Percentiles rank a stretch among this genome's conserved stretches.
Conservation (phyloP, 2,329 filamentous ascomycete genomes). For the Blumeriella jaapii region DNA sequence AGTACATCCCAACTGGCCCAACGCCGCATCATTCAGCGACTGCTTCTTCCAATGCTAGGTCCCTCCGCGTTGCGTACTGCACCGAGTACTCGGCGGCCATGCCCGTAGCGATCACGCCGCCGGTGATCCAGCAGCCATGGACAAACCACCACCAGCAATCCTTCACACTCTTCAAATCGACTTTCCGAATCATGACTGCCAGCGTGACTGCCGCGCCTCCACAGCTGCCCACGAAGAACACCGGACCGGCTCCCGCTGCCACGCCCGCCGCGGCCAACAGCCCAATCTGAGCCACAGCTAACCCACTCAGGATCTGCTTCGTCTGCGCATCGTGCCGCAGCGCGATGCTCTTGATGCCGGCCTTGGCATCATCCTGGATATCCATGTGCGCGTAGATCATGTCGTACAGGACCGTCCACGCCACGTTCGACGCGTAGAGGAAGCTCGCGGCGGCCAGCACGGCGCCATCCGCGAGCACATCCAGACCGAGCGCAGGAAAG, state of each 20-base stretch:
- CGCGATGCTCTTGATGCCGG: constrained; percentile 81
- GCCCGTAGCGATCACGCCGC: constrained; percentile 48
- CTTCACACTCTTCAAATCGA: constrained; percentile 53
- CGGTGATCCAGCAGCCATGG: constrained; percentile 58
- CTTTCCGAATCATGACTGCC: constrained; percentile 54
- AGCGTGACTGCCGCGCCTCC: constrained; percentile 51
- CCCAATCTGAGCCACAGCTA: constrained; percentile 58
- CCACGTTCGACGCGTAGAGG: constrained; percentile 67
- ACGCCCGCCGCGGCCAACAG: constrained; percentile 59
- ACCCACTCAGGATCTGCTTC: constrained; percentile 60
- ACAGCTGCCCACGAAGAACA: constrained; percentile 56
- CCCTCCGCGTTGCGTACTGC: constrained; percentile 30
- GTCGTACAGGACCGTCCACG: constrained; percentile 83
- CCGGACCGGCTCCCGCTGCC: constrained; percentile 55
- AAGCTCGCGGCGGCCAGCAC: constrained; percentile 55
- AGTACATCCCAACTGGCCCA: not conserved
- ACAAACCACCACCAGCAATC: constrained; percentile 71
- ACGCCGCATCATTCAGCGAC: not conserved
- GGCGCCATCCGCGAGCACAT: constrained; percentile 51
- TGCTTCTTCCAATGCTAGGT: not conserved
- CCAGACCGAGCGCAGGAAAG: constrained; percentile 71
- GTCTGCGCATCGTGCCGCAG: constrained; percentile 68
- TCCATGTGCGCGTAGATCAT: constrained; percentile 95
- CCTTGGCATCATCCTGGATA: constrained; percentile 73
- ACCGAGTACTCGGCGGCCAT: constrained; percentile 48